Percentiles rank a stretch among this genome's conserved stretches.
phyloP scores from a whole-genome alignment of 805 yeast species.

The Maudiozyma saulgeensis region DNA sequence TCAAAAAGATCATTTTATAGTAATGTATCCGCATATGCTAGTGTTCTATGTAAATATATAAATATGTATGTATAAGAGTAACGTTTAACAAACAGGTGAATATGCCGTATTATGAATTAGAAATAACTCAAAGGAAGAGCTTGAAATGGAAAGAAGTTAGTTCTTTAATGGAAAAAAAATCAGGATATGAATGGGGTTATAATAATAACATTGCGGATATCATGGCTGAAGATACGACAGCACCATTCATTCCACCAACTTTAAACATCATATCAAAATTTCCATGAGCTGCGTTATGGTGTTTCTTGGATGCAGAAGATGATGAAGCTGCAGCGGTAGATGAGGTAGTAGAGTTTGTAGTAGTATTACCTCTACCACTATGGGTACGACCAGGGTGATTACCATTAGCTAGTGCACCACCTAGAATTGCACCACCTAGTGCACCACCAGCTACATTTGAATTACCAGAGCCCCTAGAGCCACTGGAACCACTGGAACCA shows the following conservation, averaged over 20 bases:
- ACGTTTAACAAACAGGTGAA: too few relatives aligned
- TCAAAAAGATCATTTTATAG: too few relatives aligned
- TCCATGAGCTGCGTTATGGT: neutral
- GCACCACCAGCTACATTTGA: constrained; percentile 1
- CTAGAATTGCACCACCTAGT: neutral
- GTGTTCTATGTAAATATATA: too few relatives aligned
- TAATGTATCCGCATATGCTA: too few relatives aligned
- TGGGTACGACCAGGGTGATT: neutral
- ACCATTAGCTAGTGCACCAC: constrained; percentile 3
- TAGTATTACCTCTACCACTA: neutral
- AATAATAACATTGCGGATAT: neutral
- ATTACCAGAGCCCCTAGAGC: neutral
- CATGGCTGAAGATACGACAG: neutral
- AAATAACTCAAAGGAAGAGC: too few relatives aligned
- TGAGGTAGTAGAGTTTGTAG: neutral
- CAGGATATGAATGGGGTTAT: neutral
- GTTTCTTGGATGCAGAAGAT: neutral
- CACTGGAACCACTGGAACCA: neutral
- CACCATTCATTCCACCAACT: neutral
- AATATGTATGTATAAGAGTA: too few relatives aligned
- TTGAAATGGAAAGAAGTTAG: too few relatives aligned
- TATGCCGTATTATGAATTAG: too few relatives aligned
- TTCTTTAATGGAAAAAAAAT: too few relatives aligned
- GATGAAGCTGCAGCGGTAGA: neutral
- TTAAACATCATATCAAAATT: neutral